Conservation (phyloP, 106 monocot genomes). For the Dendrobium nobile region DNA sequence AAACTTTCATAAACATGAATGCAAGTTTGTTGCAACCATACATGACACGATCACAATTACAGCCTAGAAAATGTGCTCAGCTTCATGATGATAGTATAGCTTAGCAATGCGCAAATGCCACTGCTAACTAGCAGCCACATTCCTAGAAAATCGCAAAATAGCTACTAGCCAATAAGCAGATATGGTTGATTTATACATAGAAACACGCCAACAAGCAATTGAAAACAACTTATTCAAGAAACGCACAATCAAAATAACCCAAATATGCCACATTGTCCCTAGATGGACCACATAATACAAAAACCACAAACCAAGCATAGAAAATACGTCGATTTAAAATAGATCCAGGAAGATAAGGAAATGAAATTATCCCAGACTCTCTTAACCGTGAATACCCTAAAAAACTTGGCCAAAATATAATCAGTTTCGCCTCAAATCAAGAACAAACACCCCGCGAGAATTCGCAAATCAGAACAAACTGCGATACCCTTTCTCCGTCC, state of each 20-base stretch:
- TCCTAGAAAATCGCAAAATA: too few species aligned
- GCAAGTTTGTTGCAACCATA: too few species aligned
- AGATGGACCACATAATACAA: background rate
- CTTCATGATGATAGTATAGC: too few species aligned
- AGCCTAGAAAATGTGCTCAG: too few species aligned
- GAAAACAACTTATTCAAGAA: background rate
- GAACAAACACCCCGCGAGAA: background rate
- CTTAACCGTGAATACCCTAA: background rate
- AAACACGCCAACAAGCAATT: background rate
- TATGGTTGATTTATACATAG: background rate
- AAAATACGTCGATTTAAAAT: background rate
- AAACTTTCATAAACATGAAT: too few species aligned
- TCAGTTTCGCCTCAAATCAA: background rate
- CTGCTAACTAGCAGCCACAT: too few species aligned
- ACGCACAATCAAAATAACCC: background rate
- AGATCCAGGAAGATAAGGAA: background rate
- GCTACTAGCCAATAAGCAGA: too few species aligned
- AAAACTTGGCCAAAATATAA: background rate
- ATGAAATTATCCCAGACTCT: background rate
- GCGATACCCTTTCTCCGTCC: background rate
- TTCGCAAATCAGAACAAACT: background rate
- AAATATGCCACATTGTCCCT: background rate
- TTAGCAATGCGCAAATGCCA: too few species aligned
- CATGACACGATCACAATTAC: too few species aligned
- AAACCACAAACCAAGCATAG: background rate